Evolutionary conservation across 2,329 filamentous ascomycete genomes (phyloP).

Genomic region (Phaeosphaeria sp.): DNA sequence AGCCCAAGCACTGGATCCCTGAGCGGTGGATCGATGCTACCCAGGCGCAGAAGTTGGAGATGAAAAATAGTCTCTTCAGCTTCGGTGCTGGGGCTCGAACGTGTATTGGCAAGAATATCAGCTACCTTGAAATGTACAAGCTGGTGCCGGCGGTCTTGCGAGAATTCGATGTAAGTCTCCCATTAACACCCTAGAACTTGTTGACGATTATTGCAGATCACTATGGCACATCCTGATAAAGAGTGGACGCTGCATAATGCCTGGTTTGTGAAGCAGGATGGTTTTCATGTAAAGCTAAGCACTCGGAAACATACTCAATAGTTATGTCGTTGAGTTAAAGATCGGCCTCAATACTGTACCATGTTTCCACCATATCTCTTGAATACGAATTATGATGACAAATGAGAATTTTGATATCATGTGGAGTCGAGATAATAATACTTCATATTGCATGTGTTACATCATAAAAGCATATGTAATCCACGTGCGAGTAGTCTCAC

Average conservation of each 20-base stretch:
- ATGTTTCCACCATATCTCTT: no score
- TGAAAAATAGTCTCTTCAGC: conserved; percentile 36
- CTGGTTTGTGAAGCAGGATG: conserved; percentile 20
- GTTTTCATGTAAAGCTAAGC: conserved; percentile 9
- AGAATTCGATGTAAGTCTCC: conserved; percentile 16
- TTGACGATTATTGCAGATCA: not conserved
- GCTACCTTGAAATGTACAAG: conserved; percentile 25
- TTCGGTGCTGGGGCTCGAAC: conserved; percentile 20
- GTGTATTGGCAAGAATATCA: conserved; percentile 26
- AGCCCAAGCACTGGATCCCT: conserved; percentile 13
- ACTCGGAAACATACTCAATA: not conserved
- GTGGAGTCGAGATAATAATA: no score
- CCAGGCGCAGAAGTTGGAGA: conserved; percentile 20
- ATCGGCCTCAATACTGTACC: no score
- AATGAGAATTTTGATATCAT: no score
- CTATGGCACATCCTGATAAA: conserved; percentile 2
- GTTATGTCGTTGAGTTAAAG: no score
- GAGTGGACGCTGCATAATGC: conserved; percentile 18
- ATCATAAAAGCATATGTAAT: no score
- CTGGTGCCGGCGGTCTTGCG: conserved; percentile 17
- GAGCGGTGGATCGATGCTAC: conserved; percentile 23
- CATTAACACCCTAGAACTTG: not conserved
- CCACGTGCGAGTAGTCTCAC: no score
- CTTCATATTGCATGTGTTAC: no score
- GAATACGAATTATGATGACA: no score